Evolutionary conservation across 345 rosid species (phyloP).

Genomic region (Arabis alpina): DNA sequence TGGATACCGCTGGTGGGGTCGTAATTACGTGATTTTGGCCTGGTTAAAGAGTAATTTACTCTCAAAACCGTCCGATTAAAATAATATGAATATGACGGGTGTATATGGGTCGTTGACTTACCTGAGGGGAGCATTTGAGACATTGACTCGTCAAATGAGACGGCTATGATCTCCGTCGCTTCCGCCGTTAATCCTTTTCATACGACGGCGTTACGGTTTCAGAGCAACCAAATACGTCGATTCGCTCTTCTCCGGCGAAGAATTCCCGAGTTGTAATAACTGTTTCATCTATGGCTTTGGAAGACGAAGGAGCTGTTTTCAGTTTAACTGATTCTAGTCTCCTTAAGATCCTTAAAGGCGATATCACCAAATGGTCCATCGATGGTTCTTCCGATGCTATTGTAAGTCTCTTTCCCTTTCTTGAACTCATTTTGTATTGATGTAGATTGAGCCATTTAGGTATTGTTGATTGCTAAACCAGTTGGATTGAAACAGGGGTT

Average conservation of each 20-base stretch:
- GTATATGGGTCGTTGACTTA: too few species aligned
- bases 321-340: slow-evolving; percentile 52
- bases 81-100: too few species aligned
- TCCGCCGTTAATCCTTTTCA: slow-evolving; percentile 1
- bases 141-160: too few species aligned
- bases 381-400: slow-evolving; percentile 85
- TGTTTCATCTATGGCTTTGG: slow-evolving; percentile 51
- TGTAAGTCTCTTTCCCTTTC: slow-evolving; percentile 45
- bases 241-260: slow-evolving; percentile 11
- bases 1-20: too few species aligned
- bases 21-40: too few species aligned
- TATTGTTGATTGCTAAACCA: slow-evolving; percentile 18
- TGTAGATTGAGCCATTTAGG: background rate
- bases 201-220: slow-evolving; percentile 7
- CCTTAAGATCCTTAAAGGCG: slow-evolving; percentile 75
- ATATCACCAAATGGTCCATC: slow-evolving; percentile 79
- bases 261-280: slow-evolving; percentile 23
- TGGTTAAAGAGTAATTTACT: too few species aligned
- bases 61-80: too few species aligned
- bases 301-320: slow-evolving; percentile 43
- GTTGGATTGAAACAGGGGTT: slow-evolving; percentile 59
- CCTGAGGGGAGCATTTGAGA: too few species aligned
- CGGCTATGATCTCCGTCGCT: slow-evolving; percentile 6
- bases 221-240: background rate
- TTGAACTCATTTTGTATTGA: slow-evolving; percentile 18